Base-by-base conservation (phyloP, 352 stramenopile genomes). In the Saprolegnia diclina region DNA sequence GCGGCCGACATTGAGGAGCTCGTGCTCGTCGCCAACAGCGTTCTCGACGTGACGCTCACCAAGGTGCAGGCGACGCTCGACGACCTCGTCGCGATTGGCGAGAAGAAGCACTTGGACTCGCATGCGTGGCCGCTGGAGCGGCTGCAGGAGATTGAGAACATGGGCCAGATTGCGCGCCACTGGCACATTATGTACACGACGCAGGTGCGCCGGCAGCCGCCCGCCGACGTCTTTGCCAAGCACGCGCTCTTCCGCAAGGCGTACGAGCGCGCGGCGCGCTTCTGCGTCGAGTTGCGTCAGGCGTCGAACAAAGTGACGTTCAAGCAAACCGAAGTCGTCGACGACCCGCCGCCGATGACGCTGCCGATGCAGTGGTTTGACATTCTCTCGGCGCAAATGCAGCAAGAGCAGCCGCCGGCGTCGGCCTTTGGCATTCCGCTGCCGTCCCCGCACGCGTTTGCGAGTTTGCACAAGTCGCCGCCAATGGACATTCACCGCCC, bases 161-260 rank as follows among this genome's bases (percentile, higher is more conserved):
- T 66, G 37, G 19, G 40, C 21, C 29, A 26, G 5, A 69, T n/a
- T 14, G 53, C 44, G 7, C 63, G 50, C 4, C 52, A 61, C n/a
- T 69, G 63, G 53, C 52, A 29, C 38, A 21, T 69, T 19, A 69
- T 35, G 26, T 59, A 62, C 16, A 63, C 63, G 22, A n/a, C 62
- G 50, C 46, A 91, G 72, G 73, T 92, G 7, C 81, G 90, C 52
- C 73, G 80, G 0, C 80, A 88, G 52, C 87, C 87, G 16, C 87
- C 87, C 18, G 73, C 81, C 53, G 85, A 91, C 50, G 76, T 92
- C 3, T 95, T 95, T 53, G 80, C 76, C 4, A 87, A 89, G 72
- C 91, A 95, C 57, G 77, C 82, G 22, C 77, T 89, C 24, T 91
- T 92, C 72, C 85, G 87, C 57, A 77, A 92, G 62, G 91, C 92